phyloP scores from a whole-genome alignment of 31 red algal genomes.

The Porphyra umbilicalis region DNA sequence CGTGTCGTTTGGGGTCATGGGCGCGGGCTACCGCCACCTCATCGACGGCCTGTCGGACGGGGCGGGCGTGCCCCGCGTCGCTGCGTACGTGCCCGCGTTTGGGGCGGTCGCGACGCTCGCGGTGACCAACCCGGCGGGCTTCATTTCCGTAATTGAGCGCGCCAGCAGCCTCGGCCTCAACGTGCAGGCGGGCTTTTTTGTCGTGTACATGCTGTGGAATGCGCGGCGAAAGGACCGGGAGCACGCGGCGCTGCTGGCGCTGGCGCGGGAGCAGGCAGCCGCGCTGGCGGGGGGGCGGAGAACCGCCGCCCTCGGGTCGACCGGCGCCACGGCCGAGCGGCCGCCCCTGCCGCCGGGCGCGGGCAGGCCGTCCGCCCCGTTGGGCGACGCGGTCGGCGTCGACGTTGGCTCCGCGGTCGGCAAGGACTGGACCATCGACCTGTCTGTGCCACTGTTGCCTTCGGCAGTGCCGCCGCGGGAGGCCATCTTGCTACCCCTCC shows the following conservation, averaged over 20 bases:
- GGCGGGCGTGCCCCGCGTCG: constrained; percentile 1
- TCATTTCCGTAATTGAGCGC: constrained; percentile 59
- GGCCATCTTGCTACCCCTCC: not conserved
- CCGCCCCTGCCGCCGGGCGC: not conserved
- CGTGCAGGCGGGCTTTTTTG: constrained; percentile 47
- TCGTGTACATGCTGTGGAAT: constrained; percentile 57
- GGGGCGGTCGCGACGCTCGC: constrained; percentile 41
- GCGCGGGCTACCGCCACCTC: constrained; percentile 58
- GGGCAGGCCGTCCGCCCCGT: too few species aligned
- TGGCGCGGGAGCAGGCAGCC: not conserved
- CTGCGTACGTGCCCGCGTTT: constrained; percentile 37
- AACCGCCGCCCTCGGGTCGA: too few species aligned
- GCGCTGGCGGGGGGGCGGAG: not conserved
- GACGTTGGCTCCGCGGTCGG: not conserved
- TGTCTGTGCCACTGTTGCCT: not conserved
- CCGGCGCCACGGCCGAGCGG: not conserved
- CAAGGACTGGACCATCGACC: not conserved
- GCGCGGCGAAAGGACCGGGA: constrained; percentile 5
- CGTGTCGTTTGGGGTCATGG: constrained; percentile 80
- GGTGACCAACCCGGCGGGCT: constrained; percentile 57
- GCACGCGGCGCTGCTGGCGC: not conserved
- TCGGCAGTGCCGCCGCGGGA: too few species aligned
- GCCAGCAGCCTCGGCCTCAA: constrained; percentile 55
- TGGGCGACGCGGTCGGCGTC: too few species aligned
- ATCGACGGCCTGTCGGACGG: constrained; percentile 39